Percentiles rank a stretch among this genome's conserved stretches.
Evolutionary conservation across 2,329 filamentous ascomycete genomes (phyloP).

Genomic region (Cladophialophora chaetospira): DNA sequence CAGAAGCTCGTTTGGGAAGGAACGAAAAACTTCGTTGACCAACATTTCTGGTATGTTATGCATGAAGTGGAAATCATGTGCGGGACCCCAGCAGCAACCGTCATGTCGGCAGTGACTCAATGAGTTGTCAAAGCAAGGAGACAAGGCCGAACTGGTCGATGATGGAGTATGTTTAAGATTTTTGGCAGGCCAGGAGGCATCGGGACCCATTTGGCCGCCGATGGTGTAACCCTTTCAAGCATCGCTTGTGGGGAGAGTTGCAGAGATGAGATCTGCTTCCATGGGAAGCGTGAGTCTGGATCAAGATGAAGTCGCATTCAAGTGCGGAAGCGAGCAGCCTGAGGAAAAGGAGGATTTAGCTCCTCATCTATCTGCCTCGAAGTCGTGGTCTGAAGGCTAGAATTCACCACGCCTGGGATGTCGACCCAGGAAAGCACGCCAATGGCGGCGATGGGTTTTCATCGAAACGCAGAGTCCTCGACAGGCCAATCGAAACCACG

Average conservation of each 20-base stretch:
- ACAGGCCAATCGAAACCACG: neutral
- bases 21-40: slow-evolving; percentile 19
- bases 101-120: neutral
- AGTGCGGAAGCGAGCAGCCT: slow-evolving; percentile 7
- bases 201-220: slow-evolving; percentile 5
- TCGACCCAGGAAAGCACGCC: neutral
- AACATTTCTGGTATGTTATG: slow-evolving; percentile 27
- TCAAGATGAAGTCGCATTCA: neutral
- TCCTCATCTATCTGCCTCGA: neutral
- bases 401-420: neutral
- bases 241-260: slow-evolving; percentile 16
- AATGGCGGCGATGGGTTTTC: neutral
- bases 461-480: neutral
- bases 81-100: slow-evolving; percentile 1
- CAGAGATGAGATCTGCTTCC: slow-evolving; percentile 6
- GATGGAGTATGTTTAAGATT: slow-evolving; percentile 1
- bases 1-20: slow-evolving; percentile 23
- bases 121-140: slow-evolving; percentile 8
- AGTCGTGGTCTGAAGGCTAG: neutral
- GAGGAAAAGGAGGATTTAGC: slow-evolving; percentile 14
- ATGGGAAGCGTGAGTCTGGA: neutral
- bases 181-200: slow-evolving; percentile 8
- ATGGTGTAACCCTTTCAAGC: slow-evolving; percentile 21
- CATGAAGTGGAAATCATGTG: slow-evolving; percentile 27
- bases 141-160: slow-evolving; percentile 8